Base-by-base conservation (phyloP, 805 yeast species). In the Candida chilensis region DNA sequence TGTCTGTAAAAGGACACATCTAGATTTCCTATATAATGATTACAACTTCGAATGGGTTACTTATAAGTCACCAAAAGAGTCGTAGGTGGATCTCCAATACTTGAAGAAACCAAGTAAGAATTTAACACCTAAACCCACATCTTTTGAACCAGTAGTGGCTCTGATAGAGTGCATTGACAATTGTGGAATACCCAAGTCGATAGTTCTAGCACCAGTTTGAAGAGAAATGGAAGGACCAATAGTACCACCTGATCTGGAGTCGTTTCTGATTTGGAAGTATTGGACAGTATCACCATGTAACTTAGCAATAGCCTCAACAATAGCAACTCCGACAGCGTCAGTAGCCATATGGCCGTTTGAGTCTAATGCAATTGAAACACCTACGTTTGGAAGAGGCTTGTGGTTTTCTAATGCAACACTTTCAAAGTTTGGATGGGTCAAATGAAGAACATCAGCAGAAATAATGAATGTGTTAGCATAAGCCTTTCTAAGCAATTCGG, bases 261-360 rank as follows among this genome's bases (percentile, higher is more conserved):
- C 88, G 56, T 86, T 85, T 54, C 92, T 73, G 50, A 83, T 80
- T 48, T 85, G 95, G 75, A 84, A 84, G 54, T 74, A 77, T 57
- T 86, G 95, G 17, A 85, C 40, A 32, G 60, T 56, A 48, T 81
- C 86, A 30, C 64, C 79, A 37, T 82, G 76, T 31, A 57, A 48
- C 34, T 71, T 59, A 3, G 86, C 94, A 38, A 85, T 49, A 44
- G 78, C 79, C 51, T 81, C 83, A 28, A 74, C 63, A 29, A 86
- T 59, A 0, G 90, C 80, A 14, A 72, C 54, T 12, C 90, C 85
- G 28, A 76, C 74, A 3, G 78, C 64, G 48, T 85, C 94, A 5
- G 94, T 82, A 16, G 88, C 86, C 80, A 83, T 76, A 47, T 79
- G 81, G 10, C 82, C 87, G 51, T 83, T 80, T 24, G 94, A 74